phyloP scores from a whole-genome alignment of 768 basidiomycete genomes.

The Lenzites betulinus region DNA sequence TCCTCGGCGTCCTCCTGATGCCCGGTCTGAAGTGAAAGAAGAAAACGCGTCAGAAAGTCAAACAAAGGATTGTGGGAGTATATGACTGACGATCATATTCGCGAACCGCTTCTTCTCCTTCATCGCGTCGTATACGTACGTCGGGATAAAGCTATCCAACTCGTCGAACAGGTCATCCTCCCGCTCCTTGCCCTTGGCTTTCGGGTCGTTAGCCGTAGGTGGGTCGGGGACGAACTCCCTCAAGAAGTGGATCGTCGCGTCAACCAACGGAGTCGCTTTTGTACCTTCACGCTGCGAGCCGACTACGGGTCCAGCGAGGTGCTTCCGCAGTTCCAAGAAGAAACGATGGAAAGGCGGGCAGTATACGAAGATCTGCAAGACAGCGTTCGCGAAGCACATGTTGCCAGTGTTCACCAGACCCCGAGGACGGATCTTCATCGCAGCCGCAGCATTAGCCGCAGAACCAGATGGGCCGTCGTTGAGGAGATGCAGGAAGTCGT shows the following conservation, averaged over 20 bases:
- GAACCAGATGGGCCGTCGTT: slow-evolving; percentile 38
- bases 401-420: slow-evolving; percentile 95
- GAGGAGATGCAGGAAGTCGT: slow-evolving; percentile 58
- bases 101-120: slow-evolving; percentile 94
- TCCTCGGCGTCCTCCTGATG: slow-evolving; percentile 99
- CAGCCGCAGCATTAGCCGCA: slow-evolving; percentile 7
- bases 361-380: slow-evolving; percentile 88
- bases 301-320: slow-evolving; percentile 41
- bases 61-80: slow-evolving; percentile 3
- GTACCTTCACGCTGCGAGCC: slow-evolving; percentile 33
- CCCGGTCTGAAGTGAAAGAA: slow-evolving; percentile 55
- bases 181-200: slow-evolving; percentile 46
- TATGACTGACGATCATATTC: slow-evolving; percentile 74
- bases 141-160: slow-evolving; percentile 78
- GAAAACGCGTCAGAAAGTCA: slow-evolving; percentile 11
- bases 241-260: slow-evolving; percentile 73
- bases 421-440: slow-evolving; percentile 55
- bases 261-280: slow-evolving; percentile 56
- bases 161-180: slow-evolving; percentile 50
- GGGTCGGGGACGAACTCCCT: slow-evolving; percentile 62
- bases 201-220: slow-evolving; percentile 28
- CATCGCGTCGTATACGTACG: slow-evolving; percentile 88
- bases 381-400: slow-evolving; percentile 96
- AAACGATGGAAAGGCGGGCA: slow-evolving; percentile 84
- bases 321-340: slow-evolving; percentile 68